Evolutionary conservation across 495 filamentous ascomycete genomes (phyloP).

Genomic region (Penicillium herquei): DNA sequence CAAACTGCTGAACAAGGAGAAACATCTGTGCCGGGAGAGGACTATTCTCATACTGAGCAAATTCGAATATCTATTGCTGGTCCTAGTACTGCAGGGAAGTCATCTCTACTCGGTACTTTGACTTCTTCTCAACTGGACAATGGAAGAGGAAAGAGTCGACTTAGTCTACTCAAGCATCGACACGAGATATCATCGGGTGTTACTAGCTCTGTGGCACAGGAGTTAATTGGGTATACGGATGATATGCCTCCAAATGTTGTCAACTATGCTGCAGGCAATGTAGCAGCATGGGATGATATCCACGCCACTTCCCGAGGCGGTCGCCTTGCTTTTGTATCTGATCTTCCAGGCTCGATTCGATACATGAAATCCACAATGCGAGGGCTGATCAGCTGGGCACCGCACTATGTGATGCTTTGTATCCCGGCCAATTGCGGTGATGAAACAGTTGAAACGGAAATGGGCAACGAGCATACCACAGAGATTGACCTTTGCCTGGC

Average conservation of each 20-base stretch:
- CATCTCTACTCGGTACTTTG: constrained; percentile 82
- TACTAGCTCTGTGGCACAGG: constrained; percentile 90
- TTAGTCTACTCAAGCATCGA: constrained; percentile 87
- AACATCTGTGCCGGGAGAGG: constrained; percentile 17
- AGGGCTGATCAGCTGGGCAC: constrained; percentile 91
- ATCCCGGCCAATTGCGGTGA: constrained; percentile 77
- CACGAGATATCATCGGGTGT: constrained; percentile 90
- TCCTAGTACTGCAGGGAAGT: constrained; percentile 90
- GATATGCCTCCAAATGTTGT: constrained; percentile 50
- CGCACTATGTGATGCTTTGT: constrained; percentile 88
- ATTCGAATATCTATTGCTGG: constrained; percentile 90
- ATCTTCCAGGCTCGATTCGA: constrained; percentile 85
- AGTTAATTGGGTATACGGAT: constrained; percentile 77
- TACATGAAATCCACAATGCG: constrained; percentile 85
- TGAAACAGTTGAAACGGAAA: constrained; percentile 43
- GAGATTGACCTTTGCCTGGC: constrained; percentile 70
- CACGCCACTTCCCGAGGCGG: constrained; percentile 71
- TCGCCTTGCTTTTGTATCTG: constrained; percentile 80
- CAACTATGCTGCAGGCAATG: constrained; percentile 83
- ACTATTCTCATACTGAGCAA: constrained; percentile 59
- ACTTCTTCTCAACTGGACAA: constrained; percentile 88
- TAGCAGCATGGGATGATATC: constrained; percentile 93
- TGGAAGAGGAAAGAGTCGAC: constrained; percentile 81
- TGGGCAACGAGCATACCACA: constrained; percentile 47
- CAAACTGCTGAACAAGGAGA: constrained; percentile 1